A percentile compares a stretch with the other conserved stretches of the same genome.
Evolutionary conservation across 176 grass and related monocot species (phyloP).

Genomic region (Phragmites australis): DNA sequence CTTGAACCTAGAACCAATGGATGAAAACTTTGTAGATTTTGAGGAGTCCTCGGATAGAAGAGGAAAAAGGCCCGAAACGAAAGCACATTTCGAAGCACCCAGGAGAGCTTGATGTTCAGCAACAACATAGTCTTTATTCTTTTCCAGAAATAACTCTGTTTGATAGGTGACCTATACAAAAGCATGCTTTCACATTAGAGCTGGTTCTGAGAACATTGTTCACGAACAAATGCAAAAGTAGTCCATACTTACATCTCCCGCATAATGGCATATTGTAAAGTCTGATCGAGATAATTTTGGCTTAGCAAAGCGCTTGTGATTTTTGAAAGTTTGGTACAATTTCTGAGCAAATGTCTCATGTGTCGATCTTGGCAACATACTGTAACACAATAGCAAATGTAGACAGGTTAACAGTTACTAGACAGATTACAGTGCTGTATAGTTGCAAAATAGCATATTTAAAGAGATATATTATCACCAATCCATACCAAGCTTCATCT

Average conservation of each 20-base stretch:
- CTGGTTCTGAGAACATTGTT: slow-evolving; percentile 6
- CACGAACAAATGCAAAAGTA: slow-evolving; percentile 28
- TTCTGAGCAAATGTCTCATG: slow-evolving; percentile 99
- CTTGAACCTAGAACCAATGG: slow-evolving; percentile 96
- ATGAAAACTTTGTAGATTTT: slow-evolving; percentile 99
- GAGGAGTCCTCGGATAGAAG: slow-evolving; percentile 71
- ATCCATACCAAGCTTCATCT: slow-evolving; percentile 92
- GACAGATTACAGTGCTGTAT: slow-evolving; percentile 3
- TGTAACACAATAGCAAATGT: slow-evolving; percentile 44
- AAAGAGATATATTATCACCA: slow-evolving; percentile 32
- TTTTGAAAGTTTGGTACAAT: slow-evolving; percentile 94
- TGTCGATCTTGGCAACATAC: slow-evolving; percentile 95
- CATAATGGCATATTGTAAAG: slow-evolving; percentile 96
- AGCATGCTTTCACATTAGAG: not conserved
- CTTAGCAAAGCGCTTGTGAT: slow-evolving; percentile 80
- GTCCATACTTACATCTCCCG: slow-evolving; percentile 80
- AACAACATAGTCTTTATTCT: slow-evolving; percentile 99
- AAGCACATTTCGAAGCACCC: slow-evolving; percentile 77
- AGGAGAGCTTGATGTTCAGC: slow-evolving; percentile 93
- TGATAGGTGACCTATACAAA: slow-evolving; percentile 92
- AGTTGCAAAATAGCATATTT: slow-evolving; percentile 20
- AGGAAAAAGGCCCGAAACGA: slow-evolving; percentile 81
- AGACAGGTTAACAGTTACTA: slow-evolving; percentile 33
- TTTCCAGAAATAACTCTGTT: slow-evolving; percentile 90
- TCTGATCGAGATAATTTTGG: slow-evolving; percentile 92